Base-by-base conservation (phyloP, 306 rosid species). In the Cicer yamashitae region DNA sequence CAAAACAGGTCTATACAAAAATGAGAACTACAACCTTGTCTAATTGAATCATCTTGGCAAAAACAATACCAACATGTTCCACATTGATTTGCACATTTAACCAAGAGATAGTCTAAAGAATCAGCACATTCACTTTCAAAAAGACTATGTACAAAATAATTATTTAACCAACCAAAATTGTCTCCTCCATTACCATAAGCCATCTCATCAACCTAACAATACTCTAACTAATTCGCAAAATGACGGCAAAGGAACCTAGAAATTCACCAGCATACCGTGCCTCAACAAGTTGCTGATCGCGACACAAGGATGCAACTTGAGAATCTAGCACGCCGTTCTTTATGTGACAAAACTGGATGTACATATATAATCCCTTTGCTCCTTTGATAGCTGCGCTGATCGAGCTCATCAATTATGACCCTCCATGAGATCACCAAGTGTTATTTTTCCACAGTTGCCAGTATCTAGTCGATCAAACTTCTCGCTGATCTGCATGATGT, bases 391-490 rank as follows among this genome's bases (percentile, higher is more conserved):
- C 50, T 8, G 7, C 5, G 25, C 51, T 20, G 44, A 6, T 7
- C 11, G 22, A 74, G 40, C 59, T 62, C 62, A 64, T 82, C 82
- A 51, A 79, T 69, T 76, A 48, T 61, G 87, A 80, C 38, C 38
- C 43, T 77, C 87, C 90, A 82, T 75, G 70, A 92, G 98, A 92
- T 92, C 93, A 48, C 82, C 91, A 66, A 96, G 96, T 4, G 89
- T 90, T 74, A 92, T 88, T 82, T 90, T 89, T 73, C 99, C 99
- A 22, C 93, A 89, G 66, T 96, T 90, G 41, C 97, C 90, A 0
- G 84, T 2, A 77, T 96, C 96, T 77, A 96, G 80, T 86, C 83
- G 83, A 67, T 96, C 99, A 65, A 96, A 96, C 84, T 90, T 89
- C 77, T 87, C 59, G 77, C 92, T 67, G 57, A 96, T 72, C 87